Evolutionary conservation across 306 rosid genomes (phyloP), one percentile per base, ranked within the genome.

Genomic region (Sicyos edulis): DNA sequence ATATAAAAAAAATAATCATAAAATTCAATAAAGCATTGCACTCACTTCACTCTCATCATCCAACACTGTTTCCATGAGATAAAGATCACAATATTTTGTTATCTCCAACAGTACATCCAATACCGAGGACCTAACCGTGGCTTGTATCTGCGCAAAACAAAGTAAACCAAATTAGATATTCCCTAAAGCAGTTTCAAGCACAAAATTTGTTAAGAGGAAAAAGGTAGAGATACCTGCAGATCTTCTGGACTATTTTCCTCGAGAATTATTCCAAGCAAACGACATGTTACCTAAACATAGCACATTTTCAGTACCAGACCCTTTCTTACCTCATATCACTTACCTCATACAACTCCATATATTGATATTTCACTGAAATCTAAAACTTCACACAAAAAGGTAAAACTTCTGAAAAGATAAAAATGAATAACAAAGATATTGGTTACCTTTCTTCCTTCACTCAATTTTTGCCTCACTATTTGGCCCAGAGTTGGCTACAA

Each of bases 361-460:
- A 34, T 34, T 34, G 40, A 34, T 34, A 34, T 34, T 34, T 34
- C 40, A 34, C 40, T 56, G n/a, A n/a, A n/a, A n/a, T n/a, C n/a
- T n/a, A 22, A 68, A 45, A 21, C 15, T 32, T 15, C 47, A 61
- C 20, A 32, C 21, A 61, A 61, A 16, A 26, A 12, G 64, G 64
- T 24, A 58, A 61, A 12, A 15, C 20, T 29, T 61, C 19, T 61
- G 67, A 15, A 20, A 19, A 44, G 19, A 66, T 13, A 44, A 45
- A 66, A 29, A 44, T 34, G 40, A 34, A 34, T 34, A 34, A 34
- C 40, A 4, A 44, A 12, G 55, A 14, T 49, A 15, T 45, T 76
- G 37, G 20, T 58, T 88, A 93, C 97, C 97, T 89, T 91, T 84
- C 99, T 87, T 89, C 96, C 99, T 78, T 95, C 97, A 77, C 95